Conservation (phyloP, 768 basidiomycete genomes). For the Saitozyma sp. region DNA sequence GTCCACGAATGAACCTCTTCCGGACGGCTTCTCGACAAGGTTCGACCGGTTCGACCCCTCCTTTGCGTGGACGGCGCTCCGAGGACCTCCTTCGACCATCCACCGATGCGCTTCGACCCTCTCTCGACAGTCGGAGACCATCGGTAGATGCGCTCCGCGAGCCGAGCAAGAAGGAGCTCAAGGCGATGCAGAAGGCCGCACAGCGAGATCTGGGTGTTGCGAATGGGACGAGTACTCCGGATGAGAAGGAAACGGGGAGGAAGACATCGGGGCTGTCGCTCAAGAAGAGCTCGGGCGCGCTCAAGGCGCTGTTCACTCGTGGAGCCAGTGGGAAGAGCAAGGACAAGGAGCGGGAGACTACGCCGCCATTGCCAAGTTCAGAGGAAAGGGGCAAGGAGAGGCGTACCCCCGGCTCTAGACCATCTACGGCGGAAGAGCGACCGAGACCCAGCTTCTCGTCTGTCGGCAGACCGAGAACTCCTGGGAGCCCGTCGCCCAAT, state of each 20-base stretch:
- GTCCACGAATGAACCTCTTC: conserved; percentile 2
- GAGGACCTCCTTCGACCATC: conserved; percentile 31
- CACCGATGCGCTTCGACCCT: conserved; percentile 2
- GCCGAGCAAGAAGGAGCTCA: conserved; percentile 26
- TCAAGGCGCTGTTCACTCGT: conserved; percentile 45
- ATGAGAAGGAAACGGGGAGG: conserved; percentile 15
- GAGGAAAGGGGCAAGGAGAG: conserved; percentile 12
- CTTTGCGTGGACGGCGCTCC: conserved; percentile 25
- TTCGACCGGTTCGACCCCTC: conserved; percentile 12
- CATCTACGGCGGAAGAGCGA: conserved; percentile 1
- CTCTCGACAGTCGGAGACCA: neutral
- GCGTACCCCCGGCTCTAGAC: conserved; percentile 15
- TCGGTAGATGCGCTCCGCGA: neutral
- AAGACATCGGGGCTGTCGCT: conserved; percentile 40
- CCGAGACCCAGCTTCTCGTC: conserved; percentile 6
- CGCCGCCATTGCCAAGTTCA: conserved; percentile 23
- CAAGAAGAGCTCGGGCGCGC: conserved; percentile 46
- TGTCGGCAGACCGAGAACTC: conserved; percentile 1
- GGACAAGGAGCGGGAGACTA: conserved; percentile 30
- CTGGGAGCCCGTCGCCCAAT: no score
- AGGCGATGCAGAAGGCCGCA: conserved; percentile 23
- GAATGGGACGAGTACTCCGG: conserved; percentile 4
- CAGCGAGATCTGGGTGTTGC: conserved; percentile 28
- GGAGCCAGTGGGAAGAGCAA: conserved; percentile 40
- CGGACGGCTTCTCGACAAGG: neutral